Evolutionary conservation across 2,329 filamentous ascomycete genomes (phyloP).

Genomic region (Pseudocercospora cruenta): DNA sequence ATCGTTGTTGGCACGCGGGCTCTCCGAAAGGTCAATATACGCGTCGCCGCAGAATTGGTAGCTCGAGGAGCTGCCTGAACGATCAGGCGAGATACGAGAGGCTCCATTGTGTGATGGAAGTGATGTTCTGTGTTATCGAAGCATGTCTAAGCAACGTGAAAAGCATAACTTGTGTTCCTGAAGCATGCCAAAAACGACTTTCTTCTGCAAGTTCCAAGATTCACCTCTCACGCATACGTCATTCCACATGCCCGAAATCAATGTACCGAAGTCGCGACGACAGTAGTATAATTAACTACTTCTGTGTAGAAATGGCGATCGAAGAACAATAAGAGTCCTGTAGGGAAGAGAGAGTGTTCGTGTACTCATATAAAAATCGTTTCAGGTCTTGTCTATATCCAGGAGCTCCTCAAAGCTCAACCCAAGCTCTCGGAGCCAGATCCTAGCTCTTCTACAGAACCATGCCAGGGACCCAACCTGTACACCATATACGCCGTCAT

Average conservation of each 20-base stretch:
- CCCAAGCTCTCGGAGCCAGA: background rate
- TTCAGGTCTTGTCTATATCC: background rate
- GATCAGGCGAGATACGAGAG: constrained; percentile 33
- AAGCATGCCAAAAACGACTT: background rate
- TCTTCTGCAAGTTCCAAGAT: constrained; percentile 1
- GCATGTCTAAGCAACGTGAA: background rate
- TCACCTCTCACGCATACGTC: constrained; percentile 1
- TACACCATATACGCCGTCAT: constrained; percentile 12
- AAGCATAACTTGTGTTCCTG: background rate
- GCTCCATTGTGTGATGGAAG: constrained; percentile 28
- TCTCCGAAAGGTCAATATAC: constrained; percentile 13
- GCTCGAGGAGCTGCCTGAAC: constrained; percentile 31
- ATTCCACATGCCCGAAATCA: background rate
- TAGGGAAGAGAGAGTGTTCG: background rate
- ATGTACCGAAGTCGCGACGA: constrained; percentile 8
- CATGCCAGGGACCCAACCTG: background rate
- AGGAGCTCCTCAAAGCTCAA: background rate
- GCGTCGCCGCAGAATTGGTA: constrained; percentile 2
- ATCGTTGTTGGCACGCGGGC: constrained; percentile 19
- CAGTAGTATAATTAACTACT: background rate
- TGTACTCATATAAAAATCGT: background rate
- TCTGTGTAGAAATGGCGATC: background rate
- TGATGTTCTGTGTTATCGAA: background rate
- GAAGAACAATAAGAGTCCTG: background rate
- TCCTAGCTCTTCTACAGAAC: background rate